Percentiles rank a stretch among this genome's conserved stretches.
These are phyloP conservation scores for Escovopsis weberi DNA, from an alignment of 2,329 filamentous ascomycete genomes.

Conservation along the genomic window DNA sequence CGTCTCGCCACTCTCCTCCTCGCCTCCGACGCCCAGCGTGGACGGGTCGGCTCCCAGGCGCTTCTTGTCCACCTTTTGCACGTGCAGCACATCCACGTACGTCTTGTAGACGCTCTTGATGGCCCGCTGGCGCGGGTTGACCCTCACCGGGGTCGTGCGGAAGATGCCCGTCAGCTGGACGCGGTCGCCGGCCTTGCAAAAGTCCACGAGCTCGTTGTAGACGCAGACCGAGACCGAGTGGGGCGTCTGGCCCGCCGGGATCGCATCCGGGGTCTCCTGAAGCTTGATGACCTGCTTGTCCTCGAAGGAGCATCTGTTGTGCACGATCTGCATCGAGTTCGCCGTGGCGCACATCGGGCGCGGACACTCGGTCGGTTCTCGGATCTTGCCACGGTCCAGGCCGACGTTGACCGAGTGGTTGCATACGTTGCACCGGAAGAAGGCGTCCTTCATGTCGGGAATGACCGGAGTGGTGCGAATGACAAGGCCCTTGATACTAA, in stretches of 20 bases:
- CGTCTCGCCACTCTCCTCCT: constrained; percentile 44
- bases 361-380: constrained; percentile 82
- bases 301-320: constrained; percentile 87
- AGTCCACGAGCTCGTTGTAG: constrained; percentile 93
- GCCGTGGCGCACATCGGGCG: constrained; percentile 65
- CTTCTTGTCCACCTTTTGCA: constrained; percentile 93
- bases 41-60: constrained; percentile 82
- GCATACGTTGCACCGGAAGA: constrained; percentile 91
- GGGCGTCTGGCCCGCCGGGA: constrained; percentile 91
- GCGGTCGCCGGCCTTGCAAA: constrained; percentile 94
- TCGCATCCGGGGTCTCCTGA: constrained; percentile 89
- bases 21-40: constrained; percentile 70
- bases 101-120: constrained; percentile 97
- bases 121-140: constrained; percentile 83
- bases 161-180: constrained; percentile 95
- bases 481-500: constrained; percentile 89
- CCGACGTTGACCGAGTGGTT: constrained; percentile 82
- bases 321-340: constrained; percentile 97
- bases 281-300: constrained; percentile 99
- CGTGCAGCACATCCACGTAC: constrained; percentile 86
- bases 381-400: constrained; percentile 90
- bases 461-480: constrained; percentile 94
- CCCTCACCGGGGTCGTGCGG: constrained; percentile 80
- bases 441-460: constrained; percentile 97
- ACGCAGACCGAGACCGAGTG: constrained; percentile 94